These are phyloP conservation scores for Sclerotiophoma versabilis DNA, from an alignment of 2,329 filamentous ascomycete species.

Conservation along the genomic window DNA sequence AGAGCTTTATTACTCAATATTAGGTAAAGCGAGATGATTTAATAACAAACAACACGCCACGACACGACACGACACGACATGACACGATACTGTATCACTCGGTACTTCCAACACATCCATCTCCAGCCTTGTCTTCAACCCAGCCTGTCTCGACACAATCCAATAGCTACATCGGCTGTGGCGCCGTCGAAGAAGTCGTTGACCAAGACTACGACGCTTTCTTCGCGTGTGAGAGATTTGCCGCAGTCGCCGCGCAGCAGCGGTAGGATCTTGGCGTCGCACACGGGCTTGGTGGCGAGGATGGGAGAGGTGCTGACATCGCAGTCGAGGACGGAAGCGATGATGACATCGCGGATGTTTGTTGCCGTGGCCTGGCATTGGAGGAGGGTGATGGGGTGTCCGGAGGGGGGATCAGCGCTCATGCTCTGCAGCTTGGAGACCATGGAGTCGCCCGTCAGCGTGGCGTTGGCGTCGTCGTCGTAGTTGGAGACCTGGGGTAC, in stretches of 20 bases:
- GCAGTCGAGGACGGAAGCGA: slow-evolving; percentile 55
- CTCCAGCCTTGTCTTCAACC: slow-evolving; percentile 8
- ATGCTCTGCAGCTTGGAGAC: slow-evolving; percentile 34
- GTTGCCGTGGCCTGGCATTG: slow-evolving; percentile 62
- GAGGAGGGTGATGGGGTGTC: slow-evolving; percentile 35
- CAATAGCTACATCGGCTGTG: slow-evolving; percentile 56
- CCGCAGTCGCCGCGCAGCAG: slow-evolving; percentile 55
- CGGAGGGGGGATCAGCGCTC: slow-evolving; percentile 25
- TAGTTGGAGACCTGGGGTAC: slow-evolving; percentile 41
- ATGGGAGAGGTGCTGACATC: slow-evolving; percentile 56
- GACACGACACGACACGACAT: no score
- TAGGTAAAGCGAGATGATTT: no score
- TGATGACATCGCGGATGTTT: slow-evolving; percentile 57
- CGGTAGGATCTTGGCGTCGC: slow-evolving; percentile 58
- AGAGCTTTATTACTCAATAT: no score
- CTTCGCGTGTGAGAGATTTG: slow-evolving; percentile 47
- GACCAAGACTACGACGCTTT: slow-evolving; percentile 55
- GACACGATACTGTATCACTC: no score
- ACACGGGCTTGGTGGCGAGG: slow-evolving; percentile 58
- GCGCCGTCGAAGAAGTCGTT: slow-evolving; percentile 63
- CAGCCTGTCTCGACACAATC: slow-evolving; percentile 51
- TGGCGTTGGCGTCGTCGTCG: slow-evolving; percentile 44
- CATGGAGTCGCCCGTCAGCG: slow-evolving; percentile 40
- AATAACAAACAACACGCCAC: no score
- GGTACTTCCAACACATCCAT: no score